These are phyloP conservation scores for Fusarium euwallaceae DNA, from an alignment of 2,329 filamentous ascomycete genomes.

Conservation along the genomic window DNA sequence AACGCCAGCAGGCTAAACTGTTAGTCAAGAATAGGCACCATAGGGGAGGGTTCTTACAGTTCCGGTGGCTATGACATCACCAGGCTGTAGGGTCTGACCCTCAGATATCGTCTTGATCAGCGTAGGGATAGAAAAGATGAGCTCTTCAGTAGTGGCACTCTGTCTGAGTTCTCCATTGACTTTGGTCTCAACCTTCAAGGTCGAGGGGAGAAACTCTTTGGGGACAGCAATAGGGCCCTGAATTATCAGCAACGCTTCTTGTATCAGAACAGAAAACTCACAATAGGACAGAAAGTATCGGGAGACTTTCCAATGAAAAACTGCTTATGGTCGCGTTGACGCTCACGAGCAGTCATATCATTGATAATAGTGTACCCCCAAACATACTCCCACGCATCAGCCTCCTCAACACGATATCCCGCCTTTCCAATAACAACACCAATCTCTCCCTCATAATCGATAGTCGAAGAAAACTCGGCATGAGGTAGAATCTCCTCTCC, in stretches of 20 bases:
- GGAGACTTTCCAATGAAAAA: conserved; percentile 70
- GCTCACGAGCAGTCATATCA: conserved; percentile 64
- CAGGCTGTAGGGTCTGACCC: conserved; percentile 58
- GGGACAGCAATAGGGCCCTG: conserved; percentile 66
- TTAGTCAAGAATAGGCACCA: background rate
- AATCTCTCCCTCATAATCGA: conserved; percentile 70
- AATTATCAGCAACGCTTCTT: background rate
- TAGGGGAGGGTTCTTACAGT: conserved; percentile 45
- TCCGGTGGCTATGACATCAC: conserved; percentile 61
- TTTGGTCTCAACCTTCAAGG: conserved; percentile 56
- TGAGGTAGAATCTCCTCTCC: conserved; percentile 62
- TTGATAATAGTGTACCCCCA: conserved; percentile 71
- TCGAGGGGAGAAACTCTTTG: conserved; percentile 57
- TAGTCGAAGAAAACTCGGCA: conserved; percentile 60
- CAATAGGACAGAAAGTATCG: conserved; percentile 69
- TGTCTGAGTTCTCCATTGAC: conserved; percentile 64
- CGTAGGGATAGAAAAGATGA: conserved; percentile 60
- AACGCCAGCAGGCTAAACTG: conserved; percentile 55
- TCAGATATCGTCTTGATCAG: conserved; percentile 58
- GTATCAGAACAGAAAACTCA: too few species aligned
- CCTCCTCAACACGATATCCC: conserved; percentile 58
- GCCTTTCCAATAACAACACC: conserved; percentile 67
- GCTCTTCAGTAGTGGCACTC: conserved; percentile 57
- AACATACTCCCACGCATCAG: conserved; percentile 63
- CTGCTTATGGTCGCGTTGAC: conserved; percentile 69